Conservation (phyloP, 2,329 filamentous ascomycete genomes). For the Alternaria tenuissima region DNA sequence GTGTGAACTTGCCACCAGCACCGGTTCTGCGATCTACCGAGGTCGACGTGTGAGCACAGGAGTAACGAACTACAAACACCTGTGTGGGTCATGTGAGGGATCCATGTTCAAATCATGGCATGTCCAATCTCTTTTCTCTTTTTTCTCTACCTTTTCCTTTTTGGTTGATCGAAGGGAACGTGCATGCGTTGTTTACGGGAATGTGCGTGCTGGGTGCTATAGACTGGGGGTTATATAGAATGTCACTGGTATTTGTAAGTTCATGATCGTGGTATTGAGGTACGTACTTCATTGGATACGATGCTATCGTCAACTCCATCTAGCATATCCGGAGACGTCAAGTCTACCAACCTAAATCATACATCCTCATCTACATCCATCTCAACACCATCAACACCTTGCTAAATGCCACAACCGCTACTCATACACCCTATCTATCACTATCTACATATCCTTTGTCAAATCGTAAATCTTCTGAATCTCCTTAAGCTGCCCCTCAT, state of each 20-base stretch:
- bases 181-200: not conserved
- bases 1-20: not conserved
- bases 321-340: not conserved
- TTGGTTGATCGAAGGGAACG: not conserved
- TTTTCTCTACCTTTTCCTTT: not conserved
- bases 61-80: not conserved
- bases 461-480: constrained; percentile 72
- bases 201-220: no score
- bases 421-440: constrained; percentile 2
- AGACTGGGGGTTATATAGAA: not conserved
- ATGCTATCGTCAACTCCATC: not conserved
- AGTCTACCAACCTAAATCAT: not conserved
- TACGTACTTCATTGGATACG: not conserved
- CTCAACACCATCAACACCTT: constrained; percentile 13
- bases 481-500: constrained; percentile 63
- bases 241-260: not conserved
- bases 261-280: not conserved
- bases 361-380: not conserved
- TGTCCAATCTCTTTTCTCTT: not conserved
- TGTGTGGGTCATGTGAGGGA: not conserved
- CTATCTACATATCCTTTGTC: constrained; percentile 24
- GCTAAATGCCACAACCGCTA: constrained; percentile 16
- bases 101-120: not conserved
- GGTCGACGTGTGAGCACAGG: not conserved
- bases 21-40: not conserved